Base-by-base conservation (phyloP, 192 early-diverging fungal genomes). In the Gonapodya sp. region DNA sequence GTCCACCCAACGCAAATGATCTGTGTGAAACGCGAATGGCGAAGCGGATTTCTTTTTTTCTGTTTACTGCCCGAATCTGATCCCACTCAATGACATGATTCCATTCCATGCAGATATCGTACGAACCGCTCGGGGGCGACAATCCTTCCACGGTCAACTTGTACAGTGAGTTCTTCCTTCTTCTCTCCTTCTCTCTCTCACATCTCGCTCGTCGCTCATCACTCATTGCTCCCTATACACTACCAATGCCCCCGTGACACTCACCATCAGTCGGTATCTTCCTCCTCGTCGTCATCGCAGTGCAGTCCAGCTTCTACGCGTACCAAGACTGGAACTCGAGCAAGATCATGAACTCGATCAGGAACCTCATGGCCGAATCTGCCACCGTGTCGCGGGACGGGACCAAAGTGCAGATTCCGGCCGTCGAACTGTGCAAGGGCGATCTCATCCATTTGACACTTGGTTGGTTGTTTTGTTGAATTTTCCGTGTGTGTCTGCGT, bases 371-470 rank as follows among this genome's bases (percentile, higher is more conserved):
- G 33, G 88, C 94, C 16, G 81, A 87, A 1, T 86, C 88, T 36
- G 86, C 90, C 30, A 80, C 83, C 31, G 96, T 94, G 36, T 82
- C 95, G 81, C 93, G 96, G 36, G 87, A 92, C 80, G 93, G 94
- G 31, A 36, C 79, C 16, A 36, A 83, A 8, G 46, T 82, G 0
- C 80, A 80, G 32, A 86, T 95, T 72, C 79, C 89, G 16, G 86
- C 91, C 32, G 81, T 82, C 1, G 83, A 90, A 2, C 82, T 96
- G 30, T 93, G 95, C 18, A 84, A 88, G 1, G 95, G 95, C 77
- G 95, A 96, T 78, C 79, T 95, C 1, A 91, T 96, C 77, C 80
- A 84, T 14, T 83, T 96, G 36, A 86, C 83, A 0, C 78, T 90
- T 16, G 95, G 94, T 35, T 85, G 92, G 80, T 64, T 16, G n/a